A percentile compares a stretch with the other conserved stretches of the same genome.
Conservation (phyloP, 1,284 basidiomycete genomes). For the Leccinum subrobustum region DNA sequence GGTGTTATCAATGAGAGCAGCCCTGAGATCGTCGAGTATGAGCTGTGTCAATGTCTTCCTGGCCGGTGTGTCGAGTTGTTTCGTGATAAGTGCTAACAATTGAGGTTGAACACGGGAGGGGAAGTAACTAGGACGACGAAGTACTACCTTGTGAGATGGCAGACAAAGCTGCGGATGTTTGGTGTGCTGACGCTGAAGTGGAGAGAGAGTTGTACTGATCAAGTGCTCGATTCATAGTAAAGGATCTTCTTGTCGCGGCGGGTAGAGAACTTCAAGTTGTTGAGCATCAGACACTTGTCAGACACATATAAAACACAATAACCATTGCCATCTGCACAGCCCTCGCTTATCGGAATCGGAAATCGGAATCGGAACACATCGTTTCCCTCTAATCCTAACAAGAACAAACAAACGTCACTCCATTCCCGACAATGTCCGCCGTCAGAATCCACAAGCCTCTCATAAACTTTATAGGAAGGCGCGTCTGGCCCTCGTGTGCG, state of each 20-base stretch:
- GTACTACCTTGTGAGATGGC: constrained; percentile 25
- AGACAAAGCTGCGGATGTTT: constrained; percentile 8
- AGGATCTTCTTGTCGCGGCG: neutral
- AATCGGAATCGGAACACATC: constrained; percentile 5
- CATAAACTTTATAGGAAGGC: constrained; percentile 79
- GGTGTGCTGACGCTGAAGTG: constrained; percentile 2
- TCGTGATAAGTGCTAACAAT: constrained; percentile 13
- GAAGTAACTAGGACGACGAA: constrained; percentile 7
- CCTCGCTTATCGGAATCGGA: constrained; percentile 2
- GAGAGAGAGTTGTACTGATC: constrained; percentile 23
- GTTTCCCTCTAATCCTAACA: constrained; percentile 24
- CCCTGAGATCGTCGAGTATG: constrained; percentile 60
- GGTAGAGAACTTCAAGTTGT: no score
- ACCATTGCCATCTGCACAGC: constrained; percentile 18
- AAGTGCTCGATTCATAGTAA: constrained; percentile 20
- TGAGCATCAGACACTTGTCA: neutral
- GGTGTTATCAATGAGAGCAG: constrained; percentile 35
- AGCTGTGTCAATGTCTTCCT: constrained; percentile 52
- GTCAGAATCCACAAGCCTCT: constrained; percentile 58
- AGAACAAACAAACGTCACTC: constrained; percentile 15
- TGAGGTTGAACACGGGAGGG: constrained; percentile 6
- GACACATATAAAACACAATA: neutral
- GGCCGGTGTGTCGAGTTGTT: constrained; percentile 34
- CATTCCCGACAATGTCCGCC: constrained; percentile 24
- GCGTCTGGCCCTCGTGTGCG: constrained; percentile 59